Evolutionary conservation across 371 early-diverging fungal genomes (phyloP).

Genomic region (Mucor irregularis): DNA sequence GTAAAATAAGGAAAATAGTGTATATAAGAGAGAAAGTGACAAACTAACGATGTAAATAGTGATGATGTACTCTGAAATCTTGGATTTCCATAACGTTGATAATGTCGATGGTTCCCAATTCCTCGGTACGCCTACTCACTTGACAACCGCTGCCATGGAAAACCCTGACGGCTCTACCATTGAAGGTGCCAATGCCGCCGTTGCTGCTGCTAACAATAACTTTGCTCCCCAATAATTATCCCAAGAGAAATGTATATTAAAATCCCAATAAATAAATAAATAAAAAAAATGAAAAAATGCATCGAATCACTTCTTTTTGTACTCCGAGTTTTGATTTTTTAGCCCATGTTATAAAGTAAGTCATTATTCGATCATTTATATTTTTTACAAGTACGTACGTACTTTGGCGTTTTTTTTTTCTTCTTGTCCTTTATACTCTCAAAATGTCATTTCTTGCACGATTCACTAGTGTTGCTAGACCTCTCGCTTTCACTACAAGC

Average conservation of each 20-base stretch:
- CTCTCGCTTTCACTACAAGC: not conserved
- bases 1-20: no score
- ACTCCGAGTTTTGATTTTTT: no score
- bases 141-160: constrained; percentile 39
- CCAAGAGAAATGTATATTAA: no score
- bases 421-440: not conserved
- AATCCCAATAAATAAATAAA: not conserved
- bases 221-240: constrained; percentile 3
- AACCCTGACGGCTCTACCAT: constrained; percentile 19
- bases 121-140: constrained; percentile 38
- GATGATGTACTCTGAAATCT: constrained; percentile 76
- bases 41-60: no score
- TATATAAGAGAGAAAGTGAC: no score
- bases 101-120: constrained; percentile 36
- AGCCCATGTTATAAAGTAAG: no score
- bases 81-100: constrained; percentile 68
- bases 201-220: not conserved
- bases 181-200: not conserved
- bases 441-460: constrained; percentile 18
- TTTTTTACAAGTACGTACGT: not conserved
- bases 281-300: not conserved
- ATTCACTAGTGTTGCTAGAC: constrained; percentile 1
- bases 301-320: not conserved
- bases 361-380: no score
- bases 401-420: not conserved